These are phyloP conservation scores for Ceratocystiopsis brevicomis DNA, from an alignment of 2,329 filamentous ascomycete species.

Conservation along the genomic window DNA sequence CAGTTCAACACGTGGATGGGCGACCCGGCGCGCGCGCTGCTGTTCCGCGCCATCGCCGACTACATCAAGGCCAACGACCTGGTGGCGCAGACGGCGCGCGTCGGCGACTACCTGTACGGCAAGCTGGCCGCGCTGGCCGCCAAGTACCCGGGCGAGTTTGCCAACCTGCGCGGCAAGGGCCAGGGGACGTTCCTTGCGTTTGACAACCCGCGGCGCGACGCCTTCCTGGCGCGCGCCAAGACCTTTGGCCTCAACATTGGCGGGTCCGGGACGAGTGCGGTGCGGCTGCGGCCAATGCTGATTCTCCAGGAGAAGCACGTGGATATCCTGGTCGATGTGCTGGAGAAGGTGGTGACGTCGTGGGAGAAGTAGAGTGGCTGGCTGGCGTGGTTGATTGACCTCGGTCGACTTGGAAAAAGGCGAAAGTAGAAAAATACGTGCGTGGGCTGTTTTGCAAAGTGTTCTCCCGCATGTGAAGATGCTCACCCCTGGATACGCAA, in stretches of 20 bases:
- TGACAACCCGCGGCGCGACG: constrained; percentile 63
- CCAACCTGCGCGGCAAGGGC: constrained; percentile 70
- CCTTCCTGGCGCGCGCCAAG: constrained; percentile 65
- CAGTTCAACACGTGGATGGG: constrained; percentile 99
- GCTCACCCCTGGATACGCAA: too few relatives aligned
- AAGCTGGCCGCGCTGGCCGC: constrained; percentile 48
- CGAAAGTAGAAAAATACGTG: background rate
- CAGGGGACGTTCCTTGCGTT: constrained; percentile 88
- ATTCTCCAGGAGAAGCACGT: constrained; percentile 85
- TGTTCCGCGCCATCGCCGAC: constrained; percentile 71
- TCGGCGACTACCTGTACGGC: constrained; percentile 60
- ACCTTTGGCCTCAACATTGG: constrained; percentile 70
- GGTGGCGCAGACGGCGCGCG: constrained; percentile 59
- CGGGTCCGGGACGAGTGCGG: constrained; percentile 55
- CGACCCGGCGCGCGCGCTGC: constrained; percentile 64
- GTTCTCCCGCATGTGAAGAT: too few relatives aligned
- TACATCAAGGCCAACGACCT: constrained; percentile 59
- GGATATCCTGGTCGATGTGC: constrained; percentile 58
- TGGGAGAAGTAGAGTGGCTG: constrained; percentile 3
- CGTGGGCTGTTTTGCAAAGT: too few relatives aligned
- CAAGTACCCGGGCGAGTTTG: constrained; percentile 58
- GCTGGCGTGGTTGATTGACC: too few relatives aligned
- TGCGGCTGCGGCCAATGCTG: constrained; percentile 74
- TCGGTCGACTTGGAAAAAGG: background rate
- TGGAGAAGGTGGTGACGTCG: constrained; percentile 53